Conservation (phyloP, 768 basidiomycete species). For the Steccherinum ochraceum region DNA sequence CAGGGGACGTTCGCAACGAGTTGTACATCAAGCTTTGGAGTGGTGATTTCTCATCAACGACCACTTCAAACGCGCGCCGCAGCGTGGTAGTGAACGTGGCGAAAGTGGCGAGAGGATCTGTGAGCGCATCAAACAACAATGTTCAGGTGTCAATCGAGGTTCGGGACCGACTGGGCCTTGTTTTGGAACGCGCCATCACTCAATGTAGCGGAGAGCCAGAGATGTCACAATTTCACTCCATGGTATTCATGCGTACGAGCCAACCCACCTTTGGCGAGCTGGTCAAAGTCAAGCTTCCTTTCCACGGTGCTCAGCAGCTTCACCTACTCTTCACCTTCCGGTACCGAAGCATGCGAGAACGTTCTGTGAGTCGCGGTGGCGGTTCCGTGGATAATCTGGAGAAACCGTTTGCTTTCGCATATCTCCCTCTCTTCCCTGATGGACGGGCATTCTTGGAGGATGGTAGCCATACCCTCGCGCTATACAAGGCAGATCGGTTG, state of each 20-base stretch:
- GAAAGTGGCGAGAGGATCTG: conserved; percentile 50
- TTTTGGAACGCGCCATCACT: conserved; percentile 67
- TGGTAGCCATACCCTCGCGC: conserved; percentile 76
- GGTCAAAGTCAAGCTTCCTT: conserved; percentile 77
- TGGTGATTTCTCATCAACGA: conserved; percentile 70
- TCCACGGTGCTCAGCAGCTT: conserved; percentile 63
- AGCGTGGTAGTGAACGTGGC: conserved; percentile 46
- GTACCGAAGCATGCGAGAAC: conserved; percentile 54
- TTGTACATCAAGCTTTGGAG: conserved; percentile 96
- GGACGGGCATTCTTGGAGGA: conserved; percentile 79
- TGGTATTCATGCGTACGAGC: conserved; percentile 84
- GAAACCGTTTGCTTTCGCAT: conserved; percentile 87
- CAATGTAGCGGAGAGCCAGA: conserved; percentile 83
- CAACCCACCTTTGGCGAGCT: conserved; percentile 92
- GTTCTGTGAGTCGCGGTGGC: conserved; percentile 29
- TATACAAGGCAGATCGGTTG: conserved; percentile 79
- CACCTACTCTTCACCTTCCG: conserved; percentile 95
- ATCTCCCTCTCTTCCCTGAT: conserved; percentile 79
- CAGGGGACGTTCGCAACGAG: conserved; percentile 88
- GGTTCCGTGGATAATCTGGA: conserved; percentile 41
- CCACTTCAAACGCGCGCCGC: conserved; percentile 44
- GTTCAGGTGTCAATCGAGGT: conserved; percentile 93
- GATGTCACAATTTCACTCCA: conserved; percentile 78
- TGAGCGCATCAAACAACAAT: conserved; percentile 53
- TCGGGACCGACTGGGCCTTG: conserved; percentile 59